Percentiles rank a stretch among this genome's conserved stretches.
These are phyloP conservation scores for Saturnispora zaruensis DNA, from an alignment of 805 yeast genomes.

Conservation along the genomic window DNA sequence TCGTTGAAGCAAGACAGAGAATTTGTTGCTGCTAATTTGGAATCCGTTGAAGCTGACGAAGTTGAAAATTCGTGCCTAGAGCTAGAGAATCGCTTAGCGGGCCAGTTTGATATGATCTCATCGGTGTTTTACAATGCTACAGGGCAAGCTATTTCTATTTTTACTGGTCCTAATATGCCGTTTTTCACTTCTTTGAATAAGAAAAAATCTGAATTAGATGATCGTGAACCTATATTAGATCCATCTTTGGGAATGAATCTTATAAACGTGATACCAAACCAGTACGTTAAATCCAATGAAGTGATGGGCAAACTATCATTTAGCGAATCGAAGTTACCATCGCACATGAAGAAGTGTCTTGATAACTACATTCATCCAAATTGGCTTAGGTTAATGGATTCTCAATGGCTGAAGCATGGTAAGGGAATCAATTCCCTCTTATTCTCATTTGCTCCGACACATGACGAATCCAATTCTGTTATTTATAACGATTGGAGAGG, in stretches of 20 bases:
- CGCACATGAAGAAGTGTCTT: conserved; percentile 29
- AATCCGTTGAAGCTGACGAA: conserved; percentile 26
- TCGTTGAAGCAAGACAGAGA: conserved; percentile 16
- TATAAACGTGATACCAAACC: conserved; percentile 60
- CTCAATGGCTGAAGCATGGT: conserved; percentile 52
- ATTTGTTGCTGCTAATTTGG: conserved; percentile 13
- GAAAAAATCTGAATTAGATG: conserved; percentile 65
- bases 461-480: conserved; percentile 51
- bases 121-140: conserved; percentile 41
- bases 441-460: conserved; percentile 56
- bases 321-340: conserved; percentile 13
- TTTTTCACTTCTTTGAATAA: conserved; percentile 63
- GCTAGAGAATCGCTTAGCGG: conserved; percentile 37
- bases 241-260: conserved; percentile 46
- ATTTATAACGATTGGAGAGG: conserved; percentile 44
- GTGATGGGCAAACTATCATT: conserved; percentile 41
- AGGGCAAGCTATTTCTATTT: conserved; percentile 56
- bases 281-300: conserved; percentile 28
- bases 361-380: conserved; percentile 49
- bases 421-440: conserved; percentile 28
- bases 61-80: conserved; percentile 13
- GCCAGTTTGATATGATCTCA: conserved; percentile 56
- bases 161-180: conserved; percentile 60
- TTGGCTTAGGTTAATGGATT: conserved; percentile 55
- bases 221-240: conserved; percentile 59